These are phyloP conservation scores for Macadamia integrifolia DNA, from an alignment of 164 flowering plant species.

Conservation along the genomic window DNA sequence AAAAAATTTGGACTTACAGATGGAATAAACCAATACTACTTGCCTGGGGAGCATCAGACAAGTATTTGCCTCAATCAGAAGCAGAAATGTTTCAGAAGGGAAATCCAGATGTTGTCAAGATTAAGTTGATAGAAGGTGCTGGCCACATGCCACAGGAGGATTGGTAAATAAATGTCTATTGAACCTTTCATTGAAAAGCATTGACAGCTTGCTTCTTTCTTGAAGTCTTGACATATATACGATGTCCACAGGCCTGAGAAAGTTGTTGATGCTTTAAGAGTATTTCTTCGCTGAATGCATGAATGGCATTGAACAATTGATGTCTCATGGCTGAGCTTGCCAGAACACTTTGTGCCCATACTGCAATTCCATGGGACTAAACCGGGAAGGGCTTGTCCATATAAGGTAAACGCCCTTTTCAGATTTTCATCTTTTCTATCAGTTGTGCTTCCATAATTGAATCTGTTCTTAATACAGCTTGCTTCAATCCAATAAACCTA, in stretches of 20 bases:
- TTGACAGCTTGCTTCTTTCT: background rate
- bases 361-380: background rate
- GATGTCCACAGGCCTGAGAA: constrained; percentile 84
- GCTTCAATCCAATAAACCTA: no score
- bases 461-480: no score
- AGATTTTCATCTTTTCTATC: no score
- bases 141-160: constrained; percentile 99
- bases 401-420: no score
- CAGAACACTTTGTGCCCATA: background rate
- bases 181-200: background rate
- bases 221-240: background rate
- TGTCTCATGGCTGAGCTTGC: background rate
- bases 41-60: constrained; percentile 92
- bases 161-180: constrained; percentile 45
- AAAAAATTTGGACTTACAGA: constrained; percentile 25
- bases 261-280: constrained; percentile 70
- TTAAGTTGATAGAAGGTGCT: constrained; percentile 86
- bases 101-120: constrained; percentile 49
- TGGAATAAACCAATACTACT: constrained; percentile 81
- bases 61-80: constrained; percentile 69
- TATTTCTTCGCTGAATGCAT: constrained; percentile 34
- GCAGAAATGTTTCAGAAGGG: constrained; percentile 82
- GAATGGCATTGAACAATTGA: background rate
- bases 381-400: no score
- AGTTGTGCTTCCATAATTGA: no score